Conservation (phyloP, 2,329 filamentous ascomycete genomes). For the Botrytis tulipae region DNA sequence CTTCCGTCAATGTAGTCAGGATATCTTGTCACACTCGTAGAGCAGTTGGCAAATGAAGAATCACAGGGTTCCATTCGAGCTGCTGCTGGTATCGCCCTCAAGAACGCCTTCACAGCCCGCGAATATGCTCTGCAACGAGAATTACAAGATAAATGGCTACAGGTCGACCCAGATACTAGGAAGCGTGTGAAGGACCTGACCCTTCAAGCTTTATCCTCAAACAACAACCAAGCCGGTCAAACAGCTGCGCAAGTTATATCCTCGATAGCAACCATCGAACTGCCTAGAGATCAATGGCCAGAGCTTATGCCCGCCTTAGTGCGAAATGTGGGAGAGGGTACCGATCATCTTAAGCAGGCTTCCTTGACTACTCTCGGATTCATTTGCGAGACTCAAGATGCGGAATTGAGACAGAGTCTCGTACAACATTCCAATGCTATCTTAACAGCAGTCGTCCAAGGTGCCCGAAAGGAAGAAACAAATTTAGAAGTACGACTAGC, state of each 20-base stretch:
- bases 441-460: conserved; percentile 94
- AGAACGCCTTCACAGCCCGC: conserved; percentile 96
- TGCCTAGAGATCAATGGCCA: conserved; percentile 89
- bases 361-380: conserved; percentile 96
- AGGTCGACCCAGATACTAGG: conserved; percentile 80
- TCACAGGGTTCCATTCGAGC: conserved; percentile 82
- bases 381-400: conserved; percentile 93
- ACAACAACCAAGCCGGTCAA: conserved; percentile 78
- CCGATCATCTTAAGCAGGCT: conserved; percentile 86
- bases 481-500: conserved; percentile 89
- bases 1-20: conserved; percentile 60
- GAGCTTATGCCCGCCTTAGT: conserved; percentile 88
- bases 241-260: conserved; percentile 94
- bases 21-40: conserved; percentile 89
- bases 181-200: conserved; percentile 82
- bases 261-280: conserved; percentile 89
- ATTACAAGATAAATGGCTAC: conserved; percentile 90
- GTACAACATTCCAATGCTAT: conserved; percentile 94
- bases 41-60: conserved; percentile 89
- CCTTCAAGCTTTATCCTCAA: conserved; percentile 80
- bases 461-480: conserved; percentile 91
- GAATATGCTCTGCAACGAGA: conserved; percentile 84
- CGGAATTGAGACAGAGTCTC: conserved; percentile 77
- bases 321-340: conserved; percentile 85
- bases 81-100: conserved; percentile 92